Conservation (phyloP, 2,329 filamentous ascomycete species). For the Alternaria burnsii region DNA sequence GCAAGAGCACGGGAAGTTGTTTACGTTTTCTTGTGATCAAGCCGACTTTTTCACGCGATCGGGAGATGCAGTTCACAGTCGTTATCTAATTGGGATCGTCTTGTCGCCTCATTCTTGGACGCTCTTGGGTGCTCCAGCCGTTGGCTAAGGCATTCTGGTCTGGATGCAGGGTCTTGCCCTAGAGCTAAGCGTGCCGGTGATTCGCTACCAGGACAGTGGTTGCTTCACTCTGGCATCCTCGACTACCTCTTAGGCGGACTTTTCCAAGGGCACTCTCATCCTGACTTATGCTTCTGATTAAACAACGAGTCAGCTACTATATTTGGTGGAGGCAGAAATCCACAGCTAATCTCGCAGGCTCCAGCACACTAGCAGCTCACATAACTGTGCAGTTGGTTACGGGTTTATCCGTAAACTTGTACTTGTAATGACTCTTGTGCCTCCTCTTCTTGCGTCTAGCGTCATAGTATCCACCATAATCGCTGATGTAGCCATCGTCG, state of each 20-base stretch:
- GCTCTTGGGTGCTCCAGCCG: conserved; percentile 1
- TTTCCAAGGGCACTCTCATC: background rate
- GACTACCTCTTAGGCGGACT: background rate
- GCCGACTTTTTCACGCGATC: background rate
- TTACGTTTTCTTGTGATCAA: background rate
- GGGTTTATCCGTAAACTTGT: conserved; percentile 30
- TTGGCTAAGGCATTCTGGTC: conserved; percentile 10
- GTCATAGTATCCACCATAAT: conserved; percentile 13
- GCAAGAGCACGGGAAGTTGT: background rate
- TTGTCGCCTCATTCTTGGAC: conserved; percentile 14
- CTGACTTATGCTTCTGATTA: background rate
- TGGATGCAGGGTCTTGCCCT: conserved; percentile 21
- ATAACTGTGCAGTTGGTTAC: conserved; percentile 33
- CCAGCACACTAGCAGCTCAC: conserved; percentile 12
- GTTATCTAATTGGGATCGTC: background rate
- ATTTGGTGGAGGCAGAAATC: background rate
- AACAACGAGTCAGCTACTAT: background rate
- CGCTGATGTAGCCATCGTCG: conserved; percentile 18
- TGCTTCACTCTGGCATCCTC: conserved; percentile 5
- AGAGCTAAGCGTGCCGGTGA: conserved; percentile 1
- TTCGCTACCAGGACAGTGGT: conserved; percentile 14
- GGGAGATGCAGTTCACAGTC: background rate
- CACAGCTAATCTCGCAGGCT: background rate
- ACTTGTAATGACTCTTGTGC: conserved; percentile 32
- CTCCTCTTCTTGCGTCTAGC: conserved; percentile 20